phyloP scores from a whole-genome alignment of 192 early-diverging fungal genomes.

The Haplosporangium gracile region DNA sequence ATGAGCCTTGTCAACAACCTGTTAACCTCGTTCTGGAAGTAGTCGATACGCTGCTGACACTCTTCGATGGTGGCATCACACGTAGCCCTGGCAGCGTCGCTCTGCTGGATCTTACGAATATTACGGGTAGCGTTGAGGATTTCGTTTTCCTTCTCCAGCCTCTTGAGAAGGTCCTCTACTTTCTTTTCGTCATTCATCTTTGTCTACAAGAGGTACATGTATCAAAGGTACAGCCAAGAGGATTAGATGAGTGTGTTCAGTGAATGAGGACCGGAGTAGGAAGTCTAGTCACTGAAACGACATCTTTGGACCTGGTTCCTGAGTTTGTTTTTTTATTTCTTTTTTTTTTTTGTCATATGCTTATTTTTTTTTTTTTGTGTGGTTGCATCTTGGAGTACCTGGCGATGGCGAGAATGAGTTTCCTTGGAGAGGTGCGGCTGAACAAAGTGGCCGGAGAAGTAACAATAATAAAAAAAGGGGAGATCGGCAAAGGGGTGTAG shows the following conservation, averaged over 20 bases:
- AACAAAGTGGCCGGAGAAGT: background rate
- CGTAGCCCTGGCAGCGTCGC: constrained; percentile 62
- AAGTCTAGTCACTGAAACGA: background rate
- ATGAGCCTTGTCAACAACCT: constrained; percentile 67
- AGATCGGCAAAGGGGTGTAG: background rate
- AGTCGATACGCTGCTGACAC: constrained; percentile 74
- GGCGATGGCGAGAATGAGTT: background rate
- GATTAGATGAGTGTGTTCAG: background rate
- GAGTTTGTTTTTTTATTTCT: background rate
- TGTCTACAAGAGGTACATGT: background rate
- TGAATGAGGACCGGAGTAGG: background rate
- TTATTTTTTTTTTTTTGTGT: background rate
- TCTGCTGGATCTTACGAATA: constrained; percentile 50
- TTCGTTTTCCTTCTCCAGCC: constrained; percentile 43
- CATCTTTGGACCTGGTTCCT: background rate
- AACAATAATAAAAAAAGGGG: background rate
- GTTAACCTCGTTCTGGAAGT: constrained; percentile 74
- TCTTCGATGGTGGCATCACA: constrained; percentile 80
- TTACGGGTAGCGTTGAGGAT: constrained; percentile 47
- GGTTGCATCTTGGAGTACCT: background rate
- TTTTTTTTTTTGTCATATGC: background rate
- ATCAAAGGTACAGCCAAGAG: background rate
- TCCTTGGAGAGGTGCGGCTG: background rate
- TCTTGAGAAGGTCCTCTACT: constrained; percentile 45
- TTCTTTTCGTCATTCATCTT: constrained; percentile 50